Evolutionary conservation across 495 filamentous ascomycete species (phyloP), one percentile per base, ranked within the genome.

Genomic region (Penicillium robsamsonii): DNA sequence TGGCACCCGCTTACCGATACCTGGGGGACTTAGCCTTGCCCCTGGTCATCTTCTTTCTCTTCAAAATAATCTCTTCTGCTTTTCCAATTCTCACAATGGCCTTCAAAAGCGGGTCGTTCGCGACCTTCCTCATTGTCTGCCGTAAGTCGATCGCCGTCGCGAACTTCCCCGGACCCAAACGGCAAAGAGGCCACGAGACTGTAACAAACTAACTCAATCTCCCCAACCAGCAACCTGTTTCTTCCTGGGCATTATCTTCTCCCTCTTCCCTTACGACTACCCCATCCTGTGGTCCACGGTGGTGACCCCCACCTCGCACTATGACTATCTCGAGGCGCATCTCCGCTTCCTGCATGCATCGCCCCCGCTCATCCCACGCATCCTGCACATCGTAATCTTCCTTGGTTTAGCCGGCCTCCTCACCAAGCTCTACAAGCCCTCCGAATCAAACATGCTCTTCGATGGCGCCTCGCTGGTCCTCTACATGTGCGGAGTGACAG

Each of bases 191-290:
- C 42, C 33, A 57, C 44, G 37, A 50, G 31, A 47, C 38, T 42
- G 53, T 25, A 20, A 63, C 18, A 17, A 15, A 59, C 53, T 40
- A 46, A 56, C 50, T 38, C 42, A 61, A 48, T 44, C 46, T 59
- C 47, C 50, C 55, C 18, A 15, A 24, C 55, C 69, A 94, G 90
- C 92, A 57, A 90, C 87, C 30, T 92, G 87, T 68, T 98, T 98
- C 84, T 94, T 96, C 84, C 87, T 98, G 55, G 94, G 94, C 63
- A 94, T 97, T 69, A 87, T 98, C 75, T 98, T 97, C 87, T 90
- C 91, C 70, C 83, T 86, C 62, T 95, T 97, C 76, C 91, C 95
- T 56, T 97, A 97, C 81, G 94, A 98, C 83, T 96, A 92, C 79
- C 90, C 92, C 47, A 87, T 97, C 56, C 90, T 98, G 35, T 98